Evolutionary conservation across 768 basidiomycete genomes (phyloP).

Genomic region (Austroboletus eburneus): DNA sequence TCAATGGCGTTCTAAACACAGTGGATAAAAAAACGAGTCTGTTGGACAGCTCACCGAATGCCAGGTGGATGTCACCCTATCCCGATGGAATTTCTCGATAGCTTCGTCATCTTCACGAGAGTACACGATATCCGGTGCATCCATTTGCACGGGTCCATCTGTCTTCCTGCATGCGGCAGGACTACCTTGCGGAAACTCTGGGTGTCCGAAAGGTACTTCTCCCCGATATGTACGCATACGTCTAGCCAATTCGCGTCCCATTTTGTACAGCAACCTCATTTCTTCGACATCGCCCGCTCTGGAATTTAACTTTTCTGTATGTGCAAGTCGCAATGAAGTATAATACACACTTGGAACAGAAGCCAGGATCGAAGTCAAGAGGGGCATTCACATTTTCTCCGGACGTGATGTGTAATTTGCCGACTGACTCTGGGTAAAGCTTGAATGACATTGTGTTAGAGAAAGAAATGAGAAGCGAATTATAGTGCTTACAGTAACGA

Average conservation of each 20-base stretch:
- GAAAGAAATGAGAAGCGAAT: no score
- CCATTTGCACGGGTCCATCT: conserved; percentile 18
- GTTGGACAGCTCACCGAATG: conserved; percentile 4
- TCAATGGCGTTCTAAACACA: neutral
- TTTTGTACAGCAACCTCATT: conserved; percentile 52
- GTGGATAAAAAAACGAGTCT: neutral
- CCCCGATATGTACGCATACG: conserved; percentile 39
- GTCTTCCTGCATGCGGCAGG: conserved; percentile 19
- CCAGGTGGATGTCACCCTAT: conserved; percentile 6
- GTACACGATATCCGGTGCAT: conserved; percentile 30
- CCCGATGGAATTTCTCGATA: conserved; percentile 25
- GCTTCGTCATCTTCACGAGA: conserved; percentile 32
- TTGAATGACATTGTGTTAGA: no score
- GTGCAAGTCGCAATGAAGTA: neutral
- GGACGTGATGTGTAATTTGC: conserved; percentile 44
- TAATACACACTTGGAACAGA: conserved; percentile 37
- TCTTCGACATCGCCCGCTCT: conserved; percentile 37
- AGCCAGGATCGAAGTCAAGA: conserved; percentile 43
- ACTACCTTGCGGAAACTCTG: conserved; percentile 26
- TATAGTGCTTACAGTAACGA: neutral
- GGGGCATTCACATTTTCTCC: conserved; percentile 39
- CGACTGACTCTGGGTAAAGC: conserved; percentile 42
- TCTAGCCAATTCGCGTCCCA: conserved; percentile 46
- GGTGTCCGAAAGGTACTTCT: conserved; percentile 9
- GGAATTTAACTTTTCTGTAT: no score